These are phyloP conservation scores for Zizania palustris DNA, from an alignment of 202 grass and related monocot species.

Conservation along the genomic window DNA sequence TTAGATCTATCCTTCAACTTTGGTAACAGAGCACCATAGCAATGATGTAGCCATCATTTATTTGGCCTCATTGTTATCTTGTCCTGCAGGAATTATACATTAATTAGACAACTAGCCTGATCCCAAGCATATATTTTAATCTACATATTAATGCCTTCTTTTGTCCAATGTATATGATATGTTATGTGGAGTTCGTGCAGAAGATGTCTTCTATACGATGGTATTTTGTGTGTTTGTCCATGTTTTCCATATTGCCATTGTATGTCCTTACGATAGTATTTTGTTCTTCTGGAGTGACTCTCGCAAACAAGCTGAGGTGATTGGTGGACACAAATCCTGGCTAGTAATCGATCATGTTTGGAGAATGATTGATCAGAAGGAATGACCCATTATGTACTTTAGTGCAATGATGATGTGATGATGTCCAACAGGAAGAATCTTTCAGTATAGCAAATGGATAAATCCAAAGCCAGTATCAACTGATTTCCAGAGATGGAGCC, in stretches of 20 bases:
- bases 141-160: conserved; percentile 43
- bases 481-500: conserved; percentile 9
- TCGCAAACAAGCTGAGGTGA: conserved; percentile 66
- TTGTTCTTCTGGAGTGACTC: conserved; percentile 66
- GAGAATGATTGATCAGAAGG: conserved; percentile 82
- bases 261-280: conserved; percentile 41
- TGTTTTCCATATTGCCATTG: conserved; percentile 16
- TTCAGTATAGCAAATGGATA: background rate
- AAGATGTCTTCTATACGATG: conserved; percentile 97
- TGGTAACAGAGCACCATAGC: conserved; percentile 44
- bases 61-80: conserved; percentile 45
- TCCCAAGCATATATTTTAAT: conserved; percentile 31
- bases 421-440: background rate
- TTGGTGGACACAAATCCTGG: conserved; percentile 83
- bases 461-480: background rate
- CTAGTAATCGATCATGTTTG: conserved; percentile 68
- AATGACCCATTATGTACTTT: conserved; percentile 39
- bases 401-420: background rate
- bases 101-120: conserved; percentile 18
- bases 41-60: conserved; percentile 34
- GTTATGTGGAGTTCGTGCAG: conserved; percentile 52
- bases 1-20: conserved; percentile 45
- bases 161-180: conserved; percentile 51
- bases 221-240: conserved; percentile 40
- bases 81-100: conserved; percentile 26